Evolutionary conservation across 2,329 filamentous ascomycete species (phyloP).

Genomic region (Apiospora arundinis): DNA sequence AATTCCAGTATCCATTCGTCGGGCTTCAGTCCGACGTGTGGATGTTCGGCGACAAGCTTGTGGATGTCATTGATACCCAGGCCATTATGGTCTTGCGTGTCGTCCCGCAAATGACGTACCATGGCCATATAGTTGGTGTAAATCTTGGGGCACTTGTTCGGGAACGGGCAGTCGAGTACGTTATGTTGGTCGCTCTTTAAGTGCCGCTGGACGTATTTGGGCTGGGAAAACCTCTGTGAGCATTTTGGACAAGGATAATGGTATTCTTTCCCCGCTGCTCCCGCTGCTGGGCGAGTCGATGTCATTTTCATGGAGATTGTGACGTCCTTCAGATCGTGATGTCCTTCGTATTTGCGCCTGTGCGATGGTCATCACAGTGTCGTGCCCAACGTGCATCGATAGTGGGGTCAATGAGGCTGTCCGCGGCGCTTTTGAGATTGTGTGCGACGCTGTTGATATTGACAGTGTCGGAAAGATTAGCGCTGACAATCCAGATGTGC

Average conservation of each 20-base stretch:
- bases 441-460: too few relatives aligned
- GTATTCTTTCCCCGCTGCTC: too few relatives aligned
- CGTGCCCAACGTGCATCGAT: too few relatives aligned
- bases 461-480: too few relatives aligned
- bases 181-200: neutral
- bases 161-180: neutral
- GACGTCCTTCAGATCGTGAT: too few relatives aligned
- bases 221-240: neutral
- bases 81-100: neutral
- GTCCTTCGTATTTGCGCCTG: too few relatives aligned
- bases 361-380: too few relatives aligned
- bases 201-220: neutral
- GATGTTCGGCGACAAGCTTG: neutral
- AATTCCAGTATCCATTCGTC: neutral
- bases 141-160: neutral
- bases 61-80: neutral
- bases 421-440: too few relatives aligned
- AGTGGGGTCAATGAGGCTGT: too few relatives aligned
- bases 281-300: too few relatives aligned
- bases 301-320: too few relatives aligned
- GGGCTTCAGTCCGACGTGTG: neutral
- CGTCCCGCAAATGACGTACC: neutral
- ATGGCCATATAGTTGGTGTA: neutral
- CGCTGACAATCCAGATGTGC: too few relatives aligned
- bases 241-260: neutral